A percentile compares a stretch with the other conserved stretches of the same genome.
phyloP scores from a whole-genome alignment of 805 yeast genomes.

The Candida sanyiensis region DNA sequence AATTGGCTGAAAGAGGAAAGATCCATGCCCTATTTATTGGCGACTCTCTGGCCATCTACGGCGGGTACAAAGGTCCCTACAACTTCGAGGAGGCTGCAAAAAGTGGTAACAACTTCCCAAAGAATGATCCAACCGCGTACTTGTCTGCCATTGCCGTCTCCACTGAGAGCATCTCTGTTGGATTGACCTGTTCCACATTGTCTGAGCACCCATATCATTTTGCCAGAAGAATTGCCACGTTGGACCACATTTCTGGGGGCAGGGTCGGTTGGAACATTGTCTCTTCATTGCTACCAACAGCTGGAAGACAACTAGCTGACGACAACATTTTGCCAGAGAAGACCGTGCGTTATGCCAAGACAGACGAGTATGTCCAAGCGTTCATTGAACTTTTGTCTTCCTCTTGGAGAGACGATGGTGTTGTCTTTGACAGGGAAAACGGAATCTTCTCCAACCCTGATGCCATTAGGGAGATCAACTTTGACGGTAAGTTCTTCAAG shows the following conservation, averaged over 20 bases:
- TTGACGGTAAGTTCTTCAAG: conserved; percentile 36
- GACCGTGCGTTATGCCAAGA: conserved; percentile 37
- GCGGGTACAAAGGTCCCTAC: conserved; percentile 37
- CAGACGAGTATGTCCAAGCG: conserved; percentile 41
- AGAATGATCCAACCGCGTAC: conserved; percentile 35
- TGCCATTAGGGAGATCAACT: conserved; percentile 37
- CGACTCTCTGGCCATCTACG: conserved; percentile 37
- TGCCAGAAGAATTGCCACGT: conserved; percentile 40
- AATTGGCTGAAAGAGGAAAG: conserved; percentile 36
- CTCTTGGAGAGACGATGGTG: conserved; percentile 42
- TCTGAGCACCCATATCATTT: conserved; percentile 43
- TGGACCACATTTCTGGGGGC: conserved; percentile 42
- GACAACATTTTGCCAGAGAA: conserved; percentile 35
- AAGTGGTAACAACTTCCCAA: conserved; percentile 32
- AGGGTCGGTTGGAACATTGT: conserved; percentile 47
- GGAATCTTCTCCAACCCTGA: conserved; percentile 37
- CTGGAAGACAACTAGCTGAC: conserved; percentile 38
- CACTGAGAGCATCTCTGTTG: conserved; percentile 37
- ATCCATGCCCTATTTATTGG: conserved; percentile 36
- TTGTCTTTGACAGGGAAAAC: conserved; percentile 23
- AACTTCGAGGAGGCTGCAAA: conserved; percentile 33
- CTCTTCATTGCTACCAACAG: conserved; percentile 38
- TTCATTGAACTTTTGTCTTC: conserved; percentile 36
- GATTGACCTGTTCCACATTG: conserved; percentile 40
- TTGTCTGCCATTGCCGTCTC: conserved; percentile 39